Percentiles rank a stretch among this genome's conserved stretches.
Conservation (phyloP, 768 basidiomycete species). For the Lentinula raphanica region DNA sequence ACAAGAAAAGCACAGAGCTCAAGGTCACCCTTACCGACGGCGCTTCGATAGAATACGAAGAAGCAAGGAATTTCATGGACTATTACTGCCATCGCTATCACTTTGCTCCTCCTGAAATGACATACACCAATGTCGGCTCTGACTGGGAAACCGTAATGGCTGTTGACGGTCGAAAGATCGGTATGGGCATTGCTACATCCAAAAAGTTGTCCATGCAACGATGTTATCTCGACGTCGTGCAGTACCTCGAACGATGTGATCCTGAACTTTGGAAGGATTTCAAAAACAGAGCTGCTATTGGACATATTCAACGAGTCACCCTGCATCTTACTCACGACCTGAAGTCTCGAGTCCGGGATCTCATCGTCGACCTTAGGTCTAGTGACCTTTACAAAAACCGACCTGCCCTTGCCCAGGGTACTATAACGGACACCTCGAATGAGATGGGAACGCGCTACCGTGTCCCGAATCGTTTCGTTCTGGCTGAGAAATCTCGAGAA, state of each 20-base stretch:
- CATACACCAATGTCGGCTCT: conserved; percentile 35
- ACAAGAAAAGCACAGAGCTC: conserved; percentile 12
- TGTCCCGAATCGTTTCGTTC: conserved; percentile 24
- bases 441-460: conserved; percentile 21
- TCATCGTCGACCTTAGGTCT: conserved; percentile 61
- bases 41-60: conserved; percentile 49
- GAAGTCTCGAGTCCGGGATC: conserved; percentile 64
- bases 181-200: conserved; percentile 59
- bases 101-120: conserved; percentile 70
- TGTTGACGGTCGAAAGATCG: conserved; percentile 76
- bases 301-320: conserved; percentile 60
- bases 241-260: conserved; percentile 85
- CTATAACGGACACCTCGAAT: conserved; percentile 8
- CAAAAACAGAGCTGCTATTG: conserved; percentile 51
- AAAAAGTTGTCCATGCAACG: conserved; percentile 71
- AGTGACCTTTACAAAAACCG: conserved; percentile 64
- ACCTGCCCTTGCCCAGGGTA: conserved; percentile 29
- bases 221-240: conserved; percentile 83
- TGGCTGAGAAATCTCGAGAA: conserved; percentile 49
- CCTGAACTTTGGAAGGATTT: conserved; percentile 73
- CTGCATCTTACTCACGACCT: conserved; percentile 61
- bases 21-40: conserved; percentile 52
- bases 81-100: conserved; percentile 82
- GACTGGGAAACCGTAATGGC: conserved; percentile 72
- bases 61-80: conserved; percentile 87